Base-by-base conservation (phyloP, 169 alveolate genomes). In the Cryptosporidium ryanae region DNA sequence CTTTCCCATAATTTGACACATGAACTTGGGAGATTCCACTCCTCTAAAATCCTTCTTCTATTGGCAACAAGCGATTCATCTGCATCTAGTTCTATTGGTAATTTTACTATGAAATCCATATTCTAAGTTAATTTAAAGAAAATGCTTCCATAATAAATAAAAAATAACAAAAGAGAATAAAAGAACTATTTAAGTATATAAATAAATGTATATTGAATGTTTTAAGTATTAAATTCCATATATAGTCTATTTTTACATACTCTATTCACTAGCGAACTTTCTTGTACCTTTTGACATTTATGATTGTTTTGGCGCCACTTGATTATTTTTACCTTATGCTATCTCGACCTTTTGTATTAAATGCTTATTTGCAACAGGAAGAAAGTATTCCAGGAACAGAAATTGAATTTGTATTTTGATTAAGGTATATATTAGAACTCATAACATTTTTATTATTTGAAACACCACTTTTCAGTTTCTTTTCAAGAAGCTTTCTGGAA, bases 11-110 rank as follows among this genome's bases (percentile, higher is more conserved):
- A 18, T 34, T 55, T 76, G 12, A 76, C 87, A 25, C 50, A 46
- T 17, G 70, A 13, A 31, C 7, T 70, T 18, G 68, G 87, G 4
- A 76, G 25, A 18, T 50, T 65, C 87, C 87, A 76, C 63, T 61
- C 64, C 6, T 54, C 64, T 29, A 76, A 59, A 25, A 76, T n/a
- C 44, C n/a, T 31, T 23, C 17, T 76, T 50, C 71, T 76, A 38
- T 61, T 76, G n/a, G 27, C 43, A 18, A 76, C 44, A 43, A 76
- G 64, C 23, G 70, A 2, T 38, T 76, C 87, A 43, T 55, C 59
- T 18, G 87, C 70, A 43, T 76, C 87, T n/a, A 76, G 15, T 48
- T 76, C 76, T 43, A 76, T 31, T 12, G 87, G 87, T 44, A 76
- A 59, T 15, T 76, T 61, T 38, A 76, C 49, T 17, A 76, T 55